Evolutionary conservation across 345 rosid genomes (phyloP).

Genomic region (Populus deltoides): DNA sequence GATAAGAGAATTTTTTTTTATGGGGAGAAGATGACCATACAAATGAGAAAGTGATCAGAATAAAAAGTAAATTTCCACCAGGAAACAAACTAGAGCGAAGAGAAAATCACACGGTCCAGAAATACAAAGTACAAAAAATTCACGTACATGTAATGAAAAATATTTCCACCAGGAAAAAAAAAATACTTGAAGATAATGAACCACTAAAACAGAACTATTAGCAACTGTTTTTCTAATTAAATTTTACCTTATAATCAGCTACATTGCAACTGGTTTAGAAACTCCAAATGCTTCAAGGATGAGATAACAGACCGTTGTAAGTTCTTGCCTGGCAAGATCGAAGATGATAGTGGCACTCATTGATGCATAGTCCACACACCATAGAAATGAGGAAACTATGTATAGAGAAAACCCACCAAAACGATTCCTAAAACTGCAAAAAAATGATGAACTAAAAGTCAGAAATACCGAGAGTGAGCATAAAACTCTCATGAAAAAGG

Average conservation of each 20-base stretch:
- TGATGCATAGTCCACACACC: conserved; percentile 95
- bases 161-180: background rate
- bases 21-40: too few species aligned
- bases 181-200: background rate
- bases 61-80: too few species aligned
- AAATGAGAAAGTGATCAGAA: too few species aligned
- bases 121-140: too few species aligned
- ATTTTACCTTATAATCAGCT: background rate
- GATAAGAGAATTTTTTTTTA: too few species aligned
- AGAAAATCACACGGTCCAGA: too few species aligned
- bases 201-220: background rate
- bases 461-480: background rate
- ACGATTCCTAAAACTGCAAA: conserved; percentile 82
- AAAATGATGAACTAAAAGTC: background rate
- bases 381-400: conserved; percentile 96
- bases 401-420: conserved; percentile 93
- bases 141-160: background rate
- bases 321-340: conserved; percentile 96
- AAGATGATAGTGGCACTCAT: conserved; percentile 92
- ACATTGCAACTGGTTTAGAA: background rate
- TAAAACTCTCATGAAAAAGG: background rate
- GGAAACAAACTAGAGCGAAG: too few species aligned
- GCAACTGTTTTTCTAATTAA: background rate
- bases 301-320: conserved; percentile 64
- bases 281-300: background rate